Base-by-base conservation (phyloP, 495 filamentous ascomycete genomes). In the Hypomontagnella submonticulosa region DNA sequence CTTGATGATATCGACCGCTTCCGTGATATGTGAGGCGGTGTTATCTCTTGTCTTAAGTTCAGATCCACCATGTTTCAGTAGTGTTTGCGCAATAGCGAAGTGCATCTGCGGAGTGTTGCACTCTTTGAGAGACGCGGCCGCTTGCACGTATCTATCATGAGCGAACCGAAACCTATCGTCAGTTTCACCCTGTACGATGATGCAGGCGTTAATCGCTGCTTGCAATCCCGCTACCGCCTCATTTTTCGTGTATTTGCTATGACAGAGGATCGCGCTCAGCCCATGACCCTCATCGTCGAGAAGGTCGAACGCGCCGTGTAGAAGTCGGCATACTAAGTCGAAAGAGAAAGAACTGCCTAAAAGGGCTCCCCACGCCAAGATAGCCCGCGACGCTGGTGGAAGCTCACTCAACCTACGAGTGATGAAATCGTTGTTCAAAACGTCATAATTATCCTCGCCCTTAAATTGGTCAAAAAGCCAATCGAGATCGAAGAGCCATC, bases 401-500 rank as follows among this genome's bases (percentile, higher is more conserved):
- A 94, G 79, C 67, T 96, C 92, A 57, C 86, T 84, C 15, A 97
- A 79, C 20, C 91, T 85, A 66, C 86, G 87, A 3, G 87, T 84
- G 53, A 96, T 88, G 69, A 96, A 96, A 34, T 88, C 89, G 32
- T 87, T 89, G 48, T 91, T 89, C 12, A 94, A 82, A n/a, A 88
- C 87, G 53, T 91, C 85, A 37, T 90, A 90, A 70, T 92, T 89
- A 27, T 87, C 83, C 53, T 89, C 87, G 13, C 88, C 86, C 60
- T 90, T 85, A 57, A 96, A 95, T 59, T 93, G 87, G 15, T 86
- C 86, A 67, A 96, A 96, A 0, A 96, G 87, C 52, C 84, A 83
- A 73, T 96, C 91, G 8, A 97, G 75, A 68, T 94, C 88, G 71
- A 88, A 97, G n/a, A 87, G 82, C 93, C 93, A 97, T 37, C 78